phyloP scores from a whole-genome alignment of 257 asterid genomes.

The Jasminum sambac region DNA sequence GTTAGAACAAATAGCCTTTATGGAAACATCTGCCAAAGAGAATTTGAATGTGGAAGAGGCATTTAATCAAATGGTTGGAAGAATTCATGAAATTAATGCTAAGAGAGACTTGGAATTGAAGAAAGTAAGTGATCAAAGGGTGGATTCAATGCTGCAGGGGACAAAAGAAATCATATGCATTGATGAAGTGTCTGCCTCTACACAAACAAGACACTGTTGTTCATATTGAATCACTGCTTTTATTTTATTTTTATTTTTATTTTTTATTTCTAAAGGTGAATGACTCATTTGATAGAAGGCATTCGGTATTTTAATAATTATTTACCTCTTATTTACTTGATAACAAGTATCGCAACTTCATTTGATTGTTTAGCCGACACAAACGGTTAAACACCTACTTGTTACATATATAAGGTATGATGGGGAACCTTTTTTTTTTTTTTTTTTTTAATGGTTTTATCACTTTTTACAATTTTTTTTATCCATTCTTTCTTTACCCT shows the following conservation, averaged over 20 bases:
- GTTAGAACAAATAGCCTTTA: constrained; percentile 57
- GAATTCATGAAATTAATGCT: constrained; percentile 53
- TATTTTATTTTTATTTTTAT: neutral
- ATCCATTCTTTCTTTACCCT: no score
- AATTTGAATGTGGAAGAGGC: constrained; percentile 86
- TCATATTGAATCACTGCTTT: constrained; percentile 28
- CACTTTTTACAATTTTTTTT: no score
- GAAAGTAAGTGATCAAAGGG: constrained; percentile 28
- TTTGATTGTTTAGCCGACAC: neutral
- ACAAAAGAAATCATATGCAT: constrained; percentile 56
- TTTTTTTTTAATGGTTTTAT: no score
- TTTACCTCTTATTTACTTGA: no score
- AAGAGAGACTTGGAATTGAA: constrained; percentile 58
- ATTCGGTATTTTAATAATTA: neutral
- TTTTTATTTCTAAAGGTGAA: neutral
- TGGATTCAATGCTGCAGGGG: constrained; percentile 35
- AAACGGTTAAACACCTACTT: no score
- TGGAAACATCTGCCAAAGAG: constrained; percentile 88
- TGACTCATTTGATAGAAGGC: neutral
- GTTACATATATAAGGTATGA: no score
- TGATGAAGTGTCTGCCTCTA: constrained; percentile 74
- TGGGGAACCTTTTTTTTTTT: no score
- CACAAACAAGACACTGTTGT: constrained; percentile 60
- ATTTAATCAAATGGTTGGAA: constrained; percentile 64
- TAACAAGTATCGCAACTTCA: no score